phyloP scores from a whole-genome alignment of 495 filamentous ascomycete genomes.

The Geopyxis carbonaria region DNA sequence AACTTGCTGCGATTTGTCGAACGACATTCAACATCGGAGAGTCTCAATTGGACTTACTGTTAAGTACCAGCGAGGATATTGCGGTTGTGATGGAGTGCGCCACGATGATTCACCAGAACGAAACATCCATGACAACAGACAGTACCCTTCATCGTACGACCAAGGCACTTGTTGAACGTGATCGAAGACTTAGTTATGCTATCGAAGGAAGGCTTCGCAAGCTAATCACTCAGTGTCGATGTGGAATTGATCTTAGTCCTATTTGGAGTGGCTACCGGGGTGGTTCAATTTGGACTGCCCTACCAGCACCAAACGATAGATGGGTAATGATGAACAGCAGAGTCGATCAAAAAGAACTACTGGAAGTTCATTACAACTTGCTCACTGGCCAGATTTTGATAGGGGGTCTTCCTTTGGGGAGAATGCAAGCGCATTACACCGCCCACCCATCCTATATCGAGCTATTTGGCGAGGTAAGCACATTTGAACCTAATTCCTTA shows the following conservation, averaged over 20 bases:
- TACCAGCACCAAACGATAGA: constrained; percentile 19
- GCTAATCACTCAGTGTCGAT: constrained; percentile 15
- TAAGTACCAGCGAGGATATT: constrained; percentile 19
- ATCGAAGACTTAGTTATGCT: constrained; percentile 7
- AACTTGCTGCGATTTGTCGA: constrained; percentile 25
- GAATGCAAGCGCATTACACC: constrained; percentile 34
- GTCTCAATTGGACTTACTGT: constrained; percentile 11
- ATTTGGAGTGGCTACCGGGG: constrained; percentile 28
- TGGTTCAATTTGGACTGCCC: constrained; percentile 21
- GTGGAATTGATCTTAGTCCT: constrained; percentile 24
- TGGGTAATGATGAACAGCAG: constrained; percentile 25
- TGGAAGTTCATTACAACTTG: constrained; percentile 36
- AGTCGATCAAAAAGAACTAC: no score
- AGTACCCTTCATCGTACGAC: no score
- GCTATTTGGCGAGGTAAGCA: constrained; percentile 33
- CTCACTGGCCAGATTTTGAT: constrained; percentile 40
- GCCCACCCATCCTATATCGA: constrained; percentile 27
- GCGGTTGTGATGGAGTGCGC: constrained; percentile 30
- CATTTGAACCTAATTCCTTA: no score
- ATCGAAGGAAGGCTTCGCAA: constrained; percentile 2
- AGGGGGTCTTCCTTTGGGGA: constrained; percentile 34
- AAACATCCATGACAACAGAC: no score
- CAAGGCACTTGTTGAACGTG: constrained; percentile 6
- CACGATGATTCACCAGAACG: constrained; percentile 26
- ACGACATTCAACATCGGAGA: constrained; percentile 26